Conservation (phyloP, 805 yeast species). For the Wickerhamiella shivajii region DNA sequence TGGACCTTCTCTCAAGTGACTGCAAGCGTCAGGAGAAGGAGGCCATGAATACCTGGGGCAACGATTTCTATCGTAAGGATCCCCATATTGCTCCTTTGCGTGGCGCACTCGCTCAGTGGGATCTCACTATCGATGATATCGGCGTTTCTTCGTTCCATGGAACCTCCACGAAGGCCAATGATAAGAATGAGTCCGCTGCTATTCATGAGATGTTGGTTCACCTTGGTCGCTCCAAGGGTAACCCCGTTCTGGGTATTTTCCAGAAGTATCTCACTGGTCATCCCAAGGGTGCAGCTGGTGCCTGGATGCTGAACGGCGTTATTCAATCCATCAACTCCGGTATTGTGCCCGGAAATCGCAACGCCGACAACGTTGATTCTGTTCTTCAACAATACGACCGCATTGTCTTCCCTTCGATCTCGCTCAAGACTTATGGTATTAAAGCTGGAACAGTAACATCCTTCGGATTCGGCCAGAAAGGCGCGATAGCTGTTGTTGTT, state of each 20-base stretch:
- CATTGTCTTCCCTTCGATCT: conserved; percentile 86
- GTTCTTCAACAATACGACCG: conserved; percentile 68
- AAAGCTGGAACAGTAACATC: conserved; percentile 96
- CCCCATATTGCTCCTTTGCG: conserved; percentile 93
- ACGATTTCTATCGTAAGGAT: conserved; percentile 79
- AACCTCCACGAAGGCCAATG: conserved; percentile 96
- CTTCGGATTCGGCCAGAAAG: conserved; percentile 99
- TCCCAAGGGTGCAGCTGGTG: conserved; percentile 99
- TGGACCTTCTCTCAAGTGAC: conserved; percentile 77
- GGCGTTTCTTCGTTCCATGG: conserved; percentile 99
- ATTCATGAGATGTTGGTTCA: conserved; percentile 87
- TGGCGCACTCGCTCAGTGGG: conserved; percentile 91
- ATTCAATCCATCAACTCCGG: conserved; percentile 86
- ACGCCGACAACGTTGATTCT: conserved; percentile 91
- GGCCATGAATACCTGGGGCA: conserved; percentile 91
- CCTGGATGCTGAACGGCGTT: conserved; percentile 99
- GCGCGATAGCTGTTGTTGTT: conserved; percentile 85
- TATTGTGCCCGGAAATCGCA: conserved; percentile 95
- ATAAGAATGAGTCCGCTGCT: conserved; percentile 92
- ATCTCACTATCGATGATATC: conserved; percentile 84
- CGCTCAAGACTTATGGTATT: conserved; percentile 89
- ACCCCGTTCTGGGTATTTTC: conserved; percentile 95
- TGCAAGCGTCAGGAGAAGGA: conserved; percentile 70
- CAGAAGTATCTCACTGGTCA: conserved; percentile 98
- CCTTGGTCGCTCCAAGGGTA: conserved; percentile 93